Percentiles rank a stretch among this genome's conserved stretches.
Conservation (phyloP, 2,329 filamentous ascomycete species). For the Stagonosporopsis chrysanthemi region DNA sequence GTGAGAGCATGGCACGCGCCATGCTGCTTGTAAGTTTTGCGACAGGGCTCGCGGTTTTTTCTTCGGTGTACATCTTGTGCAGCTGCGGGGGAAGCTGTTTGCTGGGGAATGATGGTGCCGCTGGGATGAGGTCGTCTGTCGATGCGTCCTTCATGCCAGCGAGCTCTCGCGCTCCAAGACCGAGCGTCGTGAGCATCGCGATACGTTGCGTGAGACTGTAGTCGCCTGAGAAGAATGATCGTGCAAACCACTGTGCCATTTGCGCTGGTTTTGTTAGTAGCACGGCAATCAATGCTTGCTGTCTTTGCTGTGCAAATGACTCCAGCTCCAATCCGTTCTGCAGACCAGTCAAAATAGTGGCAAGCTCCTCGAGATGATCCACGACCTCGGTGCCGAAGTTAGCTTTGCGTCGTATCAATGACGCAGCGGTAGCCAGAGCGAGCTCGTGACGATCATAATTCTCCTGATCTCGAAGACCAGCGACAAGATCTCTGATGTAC, state of each 20-base stretch:
- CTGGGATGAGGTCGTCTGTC: constrained; percentile 54
- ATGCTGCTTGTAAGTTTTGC: constrained; percentile 72
- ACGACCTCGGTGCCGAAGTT: constrained; percentile 87
- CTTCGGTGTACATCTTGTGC: constrained; percentile 71
- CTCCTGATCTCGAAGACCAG: constrained; percentile 79
- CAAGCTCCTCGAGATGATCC: constrained; percentile 83
- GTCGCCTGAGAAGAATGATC: constrained; percentile 89
- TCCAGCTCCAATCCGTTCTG: constrained; percentile 82
- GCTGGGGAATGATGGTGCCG: constrained; percentile 71
- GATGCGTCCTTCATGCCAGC: constrained; percentile 73
- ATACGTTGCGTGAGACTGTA: constrained; percentile 87
- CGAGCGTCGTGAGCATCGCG: constrained; percentile 80
- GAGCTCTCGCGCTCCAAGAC: constrained; percentile 82
- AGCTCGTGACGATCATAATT: constrained; percentile 85
- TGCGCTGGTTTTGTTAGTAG: constrained; percentile 76
- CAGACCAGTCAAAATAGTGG: constrained; percentile 76
- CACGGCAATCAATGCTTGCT: constrained; percentile 83
- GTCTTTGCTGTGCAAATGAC: constrained; percentile 74
- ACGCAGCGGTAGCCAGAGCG: constrained; percentile 76
- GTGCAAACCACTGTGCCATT: constrained; percentile 85
- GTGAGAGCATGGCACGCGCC: constrained; percentile 76
- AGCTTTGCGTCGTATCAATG: constrained; percentile 85
- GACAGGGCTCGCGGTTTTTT: constrained; percentile 63
- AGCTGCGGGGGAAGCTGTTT: constrained; percentile 78
- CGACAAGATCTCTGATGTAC: constrained; percentile 85